Evolutionary conservation across 2,329 filamentous ascomycete species (phyloP).

Genomic region (Fusarium equiseti): DNA sequence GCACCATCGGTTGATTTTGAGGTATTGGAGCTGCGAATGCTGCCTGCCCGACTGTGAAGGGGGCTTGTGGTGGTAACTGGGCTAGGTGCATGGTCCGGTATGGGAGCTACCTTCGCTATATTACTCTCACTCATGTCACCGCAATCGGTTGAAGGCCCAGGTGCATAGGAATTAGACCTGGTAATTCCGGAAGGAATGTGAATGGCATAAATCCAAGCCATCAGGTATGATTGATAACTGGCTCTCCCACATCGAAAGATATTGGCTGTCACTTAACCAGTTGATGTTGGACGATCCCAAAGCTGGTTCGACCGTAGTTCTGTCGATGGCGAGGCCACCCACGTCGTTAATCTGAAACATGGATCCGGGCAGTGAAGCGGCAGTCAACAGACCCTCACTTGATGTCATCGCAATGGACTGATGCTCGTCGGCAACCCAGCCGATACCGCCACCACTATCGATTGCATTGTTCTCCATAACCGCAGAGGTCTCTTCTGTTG

Average conservation of each 20-base stretch:
- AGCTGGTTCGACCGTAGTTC: neutral
- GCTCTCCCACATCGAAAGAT: constrained; percentile 12
- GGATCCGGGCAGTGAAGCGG: neutral
- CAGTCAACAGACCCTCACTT: neutral
- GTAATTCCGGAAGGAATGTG: constrained; percentile 4
- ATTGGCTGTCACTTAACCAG: constrained; percentile 23
- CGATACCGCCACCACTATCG: neutral
- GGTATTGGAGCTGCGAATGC: constrained; percentile 3
- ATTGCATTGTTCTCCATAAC: neutral
- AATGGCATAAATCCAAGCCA: constrained; percentile 14
- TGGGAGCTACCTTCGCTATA: neutral
- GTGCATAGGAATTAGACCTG: neutral
- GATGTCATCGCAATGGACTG: neutral
- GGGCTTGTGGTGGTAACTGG: neutral
- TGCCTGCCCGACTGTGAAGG: neutral
- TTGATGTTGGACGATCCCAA: neutral
- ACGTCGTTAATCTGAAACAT: constrained; percentile 14
- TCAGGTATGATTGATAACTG: constrained; percentile 6
- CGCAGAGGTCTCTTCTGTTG: neutral
- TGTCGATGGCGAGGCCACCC: neutral
- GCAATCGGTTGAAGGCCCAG: constrained; percentile 2
- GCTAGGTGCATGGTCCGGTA: neutral
- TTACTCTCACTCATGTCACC: neutral
- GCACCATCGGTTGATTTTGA: constrained; percentile 18
- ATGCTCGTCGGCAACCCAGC: neutral